These are phyloP conservation scores for Botrytis porri DNA, from an alignment of 2,329 filamentous ascomycete genomes.

Conservation along the genomic window DNA sequence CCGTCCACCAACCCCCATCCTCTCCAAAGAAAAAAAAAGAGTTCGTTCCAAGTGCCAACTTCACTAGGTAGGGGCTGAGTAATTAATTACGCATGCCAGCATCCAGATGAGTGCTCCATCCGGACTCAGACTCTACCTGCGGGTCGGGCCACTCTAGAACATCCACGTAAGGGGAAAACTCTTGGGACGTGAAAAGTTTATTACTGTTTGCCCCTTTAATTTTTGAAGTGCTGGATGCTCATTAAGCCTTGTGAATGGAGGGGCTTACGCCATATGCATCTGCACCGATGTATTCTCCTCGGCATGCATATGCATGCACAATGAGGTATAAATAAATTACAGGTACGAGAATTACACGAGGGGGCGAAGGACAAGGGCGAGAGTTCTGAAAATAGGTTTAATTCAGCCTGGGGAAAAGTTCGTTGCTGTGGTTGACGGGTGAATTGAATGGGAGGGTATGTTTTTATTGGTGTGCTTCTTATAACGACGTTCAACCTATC, in stretches of 20 bases:
- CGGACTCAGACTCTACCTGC: background rate
- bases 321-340: background rate
- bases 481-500: background rate
- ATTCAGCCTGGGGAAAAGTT: background rate
- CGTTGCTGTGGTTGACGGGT: background rate
- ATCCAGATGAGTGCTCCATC: background rate
- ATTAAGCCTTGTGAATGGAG: constrained; percentile 2
- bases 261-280: background rate
- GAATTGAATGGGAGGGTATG: background rate
- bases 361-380: background rate
- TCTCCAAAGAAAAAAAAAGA: background rate
- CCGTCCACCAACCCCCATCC: background rate
- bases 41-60: background rate
- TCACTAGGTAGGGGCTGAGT: background rate
- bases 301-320: background rate
- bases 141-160: constrained; percentile 11
- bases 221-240: background rate
- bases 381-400: background rate
- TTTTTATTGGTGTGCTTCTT: background rate
- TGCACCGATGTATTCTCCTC: background rate
- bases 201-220: background rate
- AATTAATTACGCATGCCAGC: background rate
- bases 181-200: background rate
- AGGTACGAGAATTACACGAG: background rate
- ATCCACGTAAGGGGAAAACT: background rate